Base-by-base conservation (phyloP, 495 filamentous ascomycete genomes). In the Oidiodendron maius region DNA sequence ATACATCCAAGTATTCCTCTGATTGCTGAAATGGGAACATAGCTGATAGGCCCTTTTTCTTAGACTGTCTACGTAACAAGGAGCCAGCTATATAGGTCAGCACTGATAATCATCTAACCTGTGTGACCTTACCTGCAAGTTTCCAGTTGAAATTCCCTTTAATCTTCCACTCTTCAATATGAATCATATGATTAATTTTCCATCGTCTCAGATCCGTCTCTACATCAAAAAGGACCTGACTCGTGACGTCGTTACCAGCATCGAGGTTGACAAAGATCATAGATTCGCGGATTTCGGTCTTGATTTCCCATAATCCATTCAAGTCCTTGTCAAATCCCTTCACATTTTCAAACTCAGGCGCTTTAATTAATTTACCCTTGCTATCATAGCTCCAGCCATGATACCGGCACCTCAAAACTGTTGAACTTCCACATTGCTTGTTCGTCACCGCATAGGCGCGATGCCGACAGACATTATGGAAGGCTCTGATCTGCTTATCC, bases 301-400 rank as follows among this genome's bases (percentile, higher is more conserved):
- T 62, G 32, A 78, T 58, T 51, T 68, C 65, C 58, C 75, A 78
- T 6, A 79, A 64, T 3, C 70, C 63, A 21, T 80, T 77, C 52
- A 69, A 52, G 52, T 46, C 61, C 61, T 77, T 81, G 43, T 81
- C 76, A 49, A 82, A 81, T 15, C 66, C 77, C 13, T 64, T 58
- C 8, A 80, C 53, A 5, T 69, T 67, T 20, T 81, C 68, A 50
- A 75, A 82, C 2, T 70, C 65, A 0, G 78, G 78, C 2, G 80
- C 78, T 58, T 81, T 80, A 38, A 77, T 70, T 32, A 83, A 60
- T 26, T 72, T 67, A 15, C 80, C 78, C 35, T 59, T 67, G 4
- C 71, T 68, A 45, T 76, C 71, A 50, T 82, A 82, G 30, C 71
- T 75, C 79, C 80, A 84, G 20, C 80, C 78, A 59, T 84, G 80